Base-by-base conservation (phyloP, 768 basidiomycete genomes). In the Phlebiopsis gigantea region DNA sequence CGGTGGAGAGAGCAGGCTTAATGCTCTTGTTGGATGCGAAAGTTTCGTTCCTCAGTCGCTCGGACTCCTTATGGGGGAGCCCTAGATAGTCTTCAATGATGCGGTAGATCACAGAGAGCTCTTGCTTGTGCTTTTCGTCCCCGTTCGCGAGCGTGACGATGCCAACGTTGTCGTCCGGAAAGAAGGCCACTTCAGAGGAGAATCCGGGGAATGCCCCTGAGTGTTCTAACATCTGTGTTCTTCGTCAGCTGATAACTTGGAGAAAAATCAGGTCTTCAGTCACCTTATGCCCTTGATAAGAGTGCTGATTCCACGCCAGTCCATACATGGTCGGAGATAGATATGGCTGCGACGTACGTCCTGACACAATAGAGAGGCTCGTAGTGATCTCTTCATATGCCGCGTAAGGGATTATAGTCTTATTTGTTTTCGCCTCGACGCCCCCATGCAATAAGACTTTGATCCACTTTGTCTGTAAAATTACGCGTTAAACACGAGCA, bases 211-310 rank as follows among this genome's bases (percentile, higher is more conserved):
- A 47, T 4, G 61, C 60, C 2, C 79, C 76, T 0, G 46, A 10
- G 55, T 74, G 76, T 34, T 51, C n/a, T 5, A 77, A 54, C 4
- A 73, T 29, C 79, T 77, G 44, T 28, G 15, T 6, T 21, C 2
- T 28, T 39, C 15, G 21, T n/a, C 26, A 8, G 24, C 31, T 26
- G 15, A n/a, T 44, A n/a, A n/a, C n/a, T n/a, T 24, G 25, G 26
- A 43, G 19, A 29, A 17, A 26, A n/a, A n/a, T n/a, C n/a, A 26
- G 25, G 10, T 24, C n/a, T 12, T n/a, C n/a, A n/a, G n/a, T n/a
- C n/a, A 77, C 77, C 26, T 77, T 71, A 53, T 77, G 73, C 0
- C 74, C 77, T 1, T 63, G 66, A 52, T 74, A 76, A 1, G 77
- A 72, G 7, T 19, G 45, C 7, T 73, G 67, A 41, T 19, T 30